These are phyloP conservation scores for Termitomyces sp. DNA, from an alignment of 768 basidiomycete species.

Conservation along the genomic window DNA sequence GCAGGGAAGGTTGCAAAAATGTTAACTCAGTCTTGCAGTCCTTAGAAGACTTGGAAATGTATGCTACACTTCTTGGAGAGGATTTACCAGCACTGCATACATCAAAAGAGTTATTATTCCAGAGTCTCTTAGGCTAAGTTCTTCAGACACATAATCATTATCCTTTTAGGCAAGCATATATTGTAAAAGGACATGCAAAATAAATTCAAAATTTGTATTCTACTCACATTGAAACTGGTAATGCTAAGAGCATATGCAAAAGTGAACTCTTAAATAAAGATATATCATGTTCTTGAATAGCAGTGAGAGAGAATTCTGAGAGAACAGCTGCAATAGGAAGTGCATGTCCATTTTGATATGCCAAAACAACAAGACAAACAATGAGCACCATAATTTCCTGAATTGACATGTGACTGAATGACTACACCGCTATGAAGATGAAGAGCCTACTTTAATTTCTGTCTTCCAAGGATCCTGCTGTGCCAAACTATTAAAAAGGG, in stretches of 20 bases:
- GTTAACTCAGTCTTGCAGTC: background rate
- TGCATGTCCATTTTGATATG: background rate
- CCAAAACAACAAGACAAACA: background rate
- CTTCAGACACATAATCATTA: too few relatives aligned
- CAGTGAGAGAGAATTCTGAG: background rate
- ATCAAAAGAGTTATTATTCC: background rate
- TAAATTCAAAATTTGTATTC: too few relatives aligned
- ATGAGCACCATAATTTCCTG: background rate
- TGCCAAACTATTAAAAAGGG: constrained; percentile 28
- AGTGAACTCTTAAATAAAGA: background rate
- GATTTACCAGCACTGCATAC: background rate
- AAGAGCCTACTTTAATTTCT: background rate
- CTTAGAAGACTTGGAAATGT: background rate
- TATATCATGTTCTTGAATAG: background rate
- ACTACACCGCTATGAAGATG: background rate
- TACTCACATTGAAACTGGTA: background rate
- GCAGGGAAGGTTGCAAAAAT: background rate
- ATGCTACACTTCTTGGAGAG: background rate
- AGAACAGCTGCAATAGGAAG: background rate
- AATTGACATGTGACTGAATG: background rate
- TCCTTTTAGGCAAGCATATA: too few relatives aligned
- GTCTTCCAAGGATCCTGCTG: constrained; percentile 1
- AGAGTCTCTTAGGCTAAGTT: background rate
- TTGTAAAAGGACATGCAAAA: too few relatives aligned
- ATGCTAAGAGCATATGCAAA: background rate